Conservation (phyloP, 257 asterid species). For the Solanum chiquidenum region DNA sequence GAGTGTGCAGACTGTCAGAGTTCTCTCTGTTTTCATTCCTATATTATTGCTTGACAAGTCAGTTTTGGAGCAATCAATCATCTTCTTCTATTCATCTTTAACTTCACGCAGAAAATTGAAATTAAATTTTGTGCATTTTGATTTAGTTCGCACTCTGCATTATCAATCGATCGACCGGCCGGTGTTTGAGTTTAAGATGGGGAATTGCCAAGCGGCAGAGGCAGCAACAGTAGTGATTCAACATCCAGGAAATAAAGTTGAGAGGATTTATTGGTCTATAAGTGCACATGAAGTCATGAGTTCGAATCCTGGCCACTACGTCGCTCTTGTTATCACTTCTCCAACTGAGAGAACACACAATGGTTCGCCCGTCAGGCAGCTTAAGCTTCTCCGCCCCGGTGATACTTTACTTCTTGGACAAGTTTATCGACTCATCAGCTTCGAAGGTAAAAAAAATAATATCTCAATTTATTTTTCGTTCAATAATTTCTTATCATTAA, state of each 20-base stretch:
- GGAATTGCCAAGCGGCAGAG: conserved; percentile 92
- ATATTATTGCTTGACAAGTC: not conserved
- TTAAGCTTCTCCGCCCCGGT: conserved; percentile 74
- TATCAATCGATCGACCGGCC: not conserved
- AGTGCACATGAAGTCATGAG: conserved; percentile 63
- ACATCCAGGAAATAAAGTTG: conserved; percentile 55
- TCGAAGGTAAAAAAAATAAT: conserved; percentile 36
- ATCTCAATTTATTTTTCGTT: not conserved
- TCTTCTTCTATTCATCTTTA: not conserved
- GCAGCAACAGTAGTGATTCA: conserved; percentile 74
- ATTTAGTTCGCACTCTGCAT: not conserved
- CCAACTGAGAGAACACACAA: conserved; percentile 28
- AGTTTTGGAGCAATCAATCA: not conserved
- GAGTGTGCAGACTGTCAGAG: not conserved
- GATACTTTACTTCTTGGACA: conserved; percentile 66
- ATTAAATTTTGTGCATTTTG: not conserved
- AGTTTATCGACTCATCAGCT: conserved; percentile 71
- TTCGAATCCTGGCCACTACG: conserved; percentile 77
- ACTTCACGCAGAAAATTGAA: not conserved
- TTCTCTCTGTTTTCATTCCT: conserved; percentile 3
- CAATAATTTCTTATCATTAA: not conserved
- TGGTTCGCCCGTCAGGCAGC: conserved; percentile 45
- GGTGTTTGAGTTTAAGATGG: conserved; percentile 21
- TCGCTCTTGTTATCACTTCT: conserved; percentile 44
- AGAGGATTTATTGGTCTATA: conserved; percentile 64